Evolutionary conservation across 2,329 filamentous ascomycete genomes (phyloP).

Genomic region (Achaetomium macrosporum): DNA sequence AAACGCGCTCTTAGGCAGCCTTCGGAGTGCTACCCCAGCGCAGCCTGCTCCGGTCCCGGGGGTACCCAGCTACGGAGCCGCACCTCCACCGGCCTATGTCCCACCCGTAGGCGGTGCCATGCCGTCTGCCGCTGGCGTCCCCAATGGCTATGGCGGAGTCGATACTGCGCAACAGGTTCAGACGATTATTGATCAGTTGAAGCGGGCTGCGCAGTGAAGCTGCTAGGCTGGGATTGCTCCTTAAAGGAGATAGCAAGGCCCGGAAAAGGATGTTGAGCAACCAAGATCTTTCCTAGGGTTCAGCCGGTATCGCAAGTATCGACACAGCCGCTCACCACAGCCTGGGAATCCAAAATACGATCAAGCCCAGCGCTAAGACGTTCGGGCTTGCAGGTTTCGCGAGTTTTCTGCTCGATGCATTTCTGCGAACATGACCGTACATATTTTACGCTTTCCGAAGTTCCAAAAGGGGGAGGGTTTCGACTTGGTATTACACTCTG

Average conservation of each 20-base stretch:
- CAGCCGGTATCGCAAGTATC: no score
- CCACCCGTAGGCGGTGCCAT: not conserved
- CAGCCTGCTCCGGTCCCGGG: constrained; percentile 1
- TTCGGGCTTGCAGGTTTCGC: no score
- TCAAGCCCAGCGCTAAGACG: no score
- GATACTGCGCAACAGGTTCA: constrained; percentile 24
- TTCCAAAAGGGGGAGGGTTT: no score
- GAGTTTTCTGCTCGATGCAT: no score
- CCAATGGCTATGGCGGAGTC: constrained; percentile 1
- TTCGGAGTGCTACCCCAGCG: constrained; percentile 27
- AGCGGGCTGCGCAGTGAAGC: constrained; percentile 14
- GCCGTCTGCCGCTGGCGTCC: not conserved
- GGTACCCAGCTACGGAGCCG: constrained; percentile 9
- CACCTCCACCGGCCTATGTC: constrained; percentile 7
- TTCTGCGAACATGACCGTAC: no score
- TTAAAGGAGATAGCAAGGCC: not conserved
- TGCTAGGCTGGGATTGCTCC: not conserved
- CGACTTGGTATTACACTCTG: no score
- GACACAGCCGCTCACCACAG: no score
- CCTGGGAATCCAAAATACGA: no score
- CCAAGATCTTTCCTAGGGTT: no score
- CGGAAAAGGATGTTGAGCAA: not conserved
- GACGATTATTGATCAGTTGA: constrained; percentile 25
- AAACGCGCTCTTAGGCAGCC: constrained; percentile 40
- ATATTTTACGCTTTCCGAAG: no score